Conservation (phyloP, 1,284 basidiomycete species). For the Meira miltonrushii region DNA sequence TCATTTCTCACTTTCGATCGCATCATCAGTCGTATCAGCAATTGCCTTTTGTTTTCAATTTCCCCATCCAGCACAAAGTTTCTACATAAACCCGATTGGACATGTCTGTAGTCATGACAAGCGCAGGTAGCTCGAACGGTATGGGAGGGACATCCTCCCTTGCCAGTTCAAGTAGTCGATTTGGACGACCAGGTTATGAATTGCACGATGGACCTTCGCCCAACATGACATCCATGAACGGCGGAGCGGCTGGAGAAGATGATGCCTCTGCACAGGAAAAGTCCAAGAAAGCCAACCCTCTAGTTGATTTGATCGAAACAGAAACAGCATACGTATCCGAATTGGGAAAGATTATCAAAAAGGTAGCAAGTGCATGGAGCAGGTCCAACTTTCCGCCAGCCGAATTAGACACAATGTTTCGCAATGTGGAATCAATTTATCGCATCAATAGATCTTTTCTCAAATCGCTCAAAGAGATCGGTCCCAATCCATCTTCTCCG, state of each 20-base stretch:
- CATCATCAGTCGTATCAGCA: too few species aligned
- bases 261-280: conserved; percentile 12
- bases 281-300: conserved; percentile 61
- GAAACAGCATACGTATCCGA: conserved; percentile 90
- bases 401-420: conserved; percentile 88
- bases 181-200: too few species aligned
- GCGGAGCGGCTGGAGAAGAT: conserved; percentile 8
- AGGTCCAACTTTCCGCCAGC: conserved; percentile 85
- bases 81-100: too few species aligned
- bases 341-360: conserved; percentile 85
- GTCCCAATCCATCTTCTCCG: conserved; percentile 83
- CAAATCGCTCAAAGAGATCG: conserved; percentile 81
- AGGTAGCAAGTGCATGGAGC: conserved; percentile 95
- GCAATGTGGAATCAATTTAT: conserved; percentile 84
- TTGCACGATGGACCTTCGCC: too few species aligned
- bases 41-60: too few species aligned
- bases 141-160: too few species aligned
- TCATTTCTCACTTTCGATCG: too few species aligned
- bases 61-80: too few species aligned
- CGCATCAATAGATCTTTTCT: conserved; percentile 76
- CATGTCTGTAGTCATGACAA: too few species aligned
- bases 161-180: too few species aligned
- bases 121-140: too few species aligned
- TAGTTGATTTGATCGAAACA: conserved; percentile 86
- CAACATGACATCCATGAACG: not conserved